Conservation (phyloP, 805 yeast species). For the Zygoascus biomembranicola region DNA sequence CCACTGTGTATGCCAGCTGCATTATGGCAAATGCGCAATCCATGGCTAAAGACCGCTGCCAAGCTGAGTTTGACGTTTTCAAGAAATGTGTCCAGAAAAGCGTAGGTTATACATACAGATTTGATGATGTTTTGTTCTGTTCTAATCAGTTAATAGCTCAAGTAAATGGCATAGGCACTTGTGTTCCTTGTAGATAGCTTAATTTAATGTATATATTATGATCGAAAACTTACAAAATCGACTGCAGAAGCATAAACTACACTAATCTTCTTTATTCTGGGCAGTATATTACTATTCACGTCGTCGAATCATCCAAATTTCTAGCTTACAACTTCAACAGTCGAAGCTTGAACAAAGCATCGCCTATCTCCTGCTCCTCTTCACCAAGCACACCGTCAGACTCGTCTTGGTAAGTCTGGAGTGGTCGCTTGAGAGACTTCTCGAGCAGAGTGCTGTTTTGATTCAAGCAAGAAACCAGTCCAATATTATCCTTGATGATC, state of each 20-base stretch:
- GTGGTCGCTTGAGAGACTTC: slow-evolving; percentile 67
- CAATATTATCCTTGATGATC: slow-evolving; percentile 41
- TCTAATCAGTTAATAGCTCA: too few relatives aligned
- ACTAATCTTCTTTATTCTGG: too few relatives aligned
- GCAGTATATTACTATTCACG: background rate
- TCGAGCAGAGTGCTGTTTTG: slow-evolving; percentile 60
- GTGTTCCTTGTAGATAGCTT: too few relatives aligned
- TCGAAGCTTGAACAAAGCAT: slow-evolving; percentile 69
- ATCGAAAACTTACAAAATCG: too few relatives aligned
- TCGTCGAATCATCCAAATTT: background rate
- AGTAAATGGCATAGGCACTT: too few relatives aligned
- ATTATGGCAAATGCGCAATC: slow-evolving; percentile 9
- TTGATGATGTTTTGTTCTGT: background rate
- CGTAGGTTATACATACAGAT: background rate
- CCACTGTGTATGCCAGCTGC: slow-evolving; percentile 15
- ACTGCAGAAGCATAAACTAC: too few relatives aligned
- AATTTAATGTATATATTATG: too few relatives aligned
- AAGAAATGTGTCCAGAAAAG: slow-evolving; percentile 13
- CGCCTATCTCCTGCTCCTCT: slow-evolving; percentile 75
- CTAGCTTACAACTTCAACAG: slow-evolving; percentile 45
- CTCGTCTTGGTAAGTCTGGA: slow-evolving; percentile 39
- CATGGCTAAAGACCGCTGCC: slow-evolving; percentile 9
- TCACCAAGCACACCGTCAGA: slow-evolving; percentile 58
- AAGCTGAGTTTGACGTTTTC: slow-evolving; percentile 13
- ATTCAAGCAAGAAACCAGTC: slow-evolving; percentile 49